phyloP scores from a whole-genome alignment of 257 asterid species.

The Prunella vulgaris region DNA sequence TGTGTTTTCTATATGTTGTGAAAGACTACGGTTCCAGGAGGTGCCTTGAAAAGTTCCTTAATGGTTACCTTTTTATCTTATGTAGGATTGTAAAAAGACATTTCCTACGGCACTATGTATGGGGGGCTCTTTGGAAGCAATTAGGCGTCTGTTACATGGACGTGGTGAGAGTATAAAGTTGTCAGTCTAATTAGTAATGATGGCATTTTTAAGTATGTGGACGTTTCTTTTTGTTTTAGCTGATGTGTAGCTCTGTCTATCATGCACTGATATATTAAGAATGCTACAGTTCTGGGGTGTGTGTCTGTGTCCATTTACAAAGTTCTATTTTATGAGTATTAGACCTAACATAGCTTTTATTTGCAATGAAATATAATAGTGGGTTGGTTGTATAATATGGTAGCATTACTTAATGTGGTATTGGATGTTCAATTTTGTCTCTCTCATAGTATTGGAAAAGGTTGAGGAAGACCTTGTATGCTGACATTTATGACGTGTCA shows the following conservation, averaged over 20 bases:
- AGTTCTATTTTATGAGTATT: neutral
- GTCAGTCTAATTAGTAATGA: neutral
- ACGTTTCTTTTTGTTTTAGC: neutral
- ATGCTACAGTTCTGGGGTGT: neutral
- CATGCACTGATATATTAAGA: neutral
- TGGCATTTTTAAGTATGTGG: neutral
- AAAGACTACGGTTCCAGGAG: neutral
- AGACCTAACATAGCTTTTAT: slow-evolving; percentile 8
- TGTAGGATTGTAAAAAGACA: slow-evolving; percentile 84
- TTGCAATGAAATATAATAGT: neutral
- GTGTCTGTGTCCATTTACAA: neutral
- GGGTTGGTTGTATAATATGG: neutral
- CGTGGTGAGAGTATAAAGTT: slow-evolving; percentile 64
- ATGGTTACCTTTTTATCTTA: slow-evolving; percentile 6
- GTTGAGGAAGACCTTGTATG: neutral
- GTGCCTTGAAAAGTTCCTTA: slow-evolving; percentile 6
- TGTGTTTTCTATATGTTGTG: slow-evolving; percentile 5
- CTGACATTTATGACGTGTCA: neutral
- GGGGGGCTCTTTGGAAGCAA: slow-evolving; percentile 89
- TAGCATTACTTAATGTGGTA: neutral
- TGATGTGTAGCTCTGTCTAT: neutral
- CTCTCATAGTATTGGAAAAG: neutral
- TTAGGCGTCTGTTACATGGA: slow-evolving; percentile 66
- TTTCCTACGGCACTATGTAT: slow-evolving; percentile 77
- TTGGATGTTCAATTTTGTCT: neutral